Percentiles rank a stretch among this genome's conserved stretches.
These are phyloP conservation scores for Ceratocystis eucalypticola DNA, from an alignment of 2,329 filamentous ascomycete species.

Conservation along the genomic window DNA sequence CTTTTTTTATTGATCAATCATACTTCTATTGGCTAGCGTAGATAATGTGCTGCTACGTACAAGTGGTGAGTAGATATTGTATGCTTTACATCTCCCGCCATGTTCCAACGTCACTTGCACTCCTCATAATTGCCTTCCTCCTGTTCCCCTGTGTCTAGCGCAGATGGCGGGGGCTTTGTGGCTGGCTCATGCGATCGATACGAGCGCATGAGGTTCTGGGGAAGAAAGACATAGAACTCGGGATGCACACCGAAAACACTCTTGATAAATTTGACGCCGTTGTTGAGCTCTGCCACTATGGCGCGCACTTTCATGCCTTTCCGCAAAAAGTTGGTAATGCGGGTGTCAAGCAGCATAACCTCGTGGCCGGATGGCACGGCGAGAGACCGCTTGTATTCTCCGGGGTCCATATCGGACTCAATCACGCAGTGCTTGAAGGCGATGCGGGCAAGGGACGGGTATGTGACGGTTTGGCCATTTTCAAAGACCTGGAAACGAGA, in stretches of 20 bases:
- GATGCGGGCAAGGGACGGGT: slow-evolving; percentile 7
- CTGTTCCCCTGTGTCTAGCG: slow-evolving; percentile 20
- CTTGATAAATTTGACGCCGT: slow-evolving; percentile 54
- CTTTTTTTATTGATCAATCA: not conserved
- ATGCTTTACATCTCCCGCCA: no score
- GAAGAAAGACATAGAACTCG: slow-evolving; percentile 50
- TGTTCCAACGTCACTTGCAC: not conserved
- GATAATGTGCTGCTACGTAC: not conserved
- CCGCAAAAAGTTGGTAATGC: slow-evolving; percentile 38
- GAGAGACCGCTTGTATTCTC: slow-evolving; percentile 13
- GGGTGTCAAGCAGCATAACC: slow-evolving; percentile 55
- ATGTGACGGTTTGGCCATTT: not conserved
- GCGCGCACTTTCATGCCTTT: slow-evolving; percentile 51
- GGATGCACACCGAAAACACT: slow-evolving; percentile 40
- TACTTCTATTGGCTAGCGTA: not conserved
- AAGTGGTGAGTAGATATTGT: no score
- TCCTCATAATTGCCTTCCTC: not conserved
- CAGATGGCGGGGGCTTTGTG: slow-evolving; percentile 35
- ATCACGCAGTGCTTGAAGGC: slow-evolving; percentile 29
- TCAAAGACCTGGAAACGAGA: not conserved
- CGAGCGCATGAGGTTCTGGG: slow-evolving; percentile 54
- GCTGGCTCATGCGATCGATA: slow-evolving; percentile 45
- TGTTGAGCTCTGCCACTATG: slow-evolving; percentile 42
- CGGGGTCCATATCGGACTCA: slow-evolving; percentile 35
- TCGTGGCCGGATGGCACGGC: slow-evolving; percentile 18